These are phyloP conservation scores for Pistacia vera DNA, from an alignment of 345 rosid genomes.

Conservation along the genomic window DNA sequence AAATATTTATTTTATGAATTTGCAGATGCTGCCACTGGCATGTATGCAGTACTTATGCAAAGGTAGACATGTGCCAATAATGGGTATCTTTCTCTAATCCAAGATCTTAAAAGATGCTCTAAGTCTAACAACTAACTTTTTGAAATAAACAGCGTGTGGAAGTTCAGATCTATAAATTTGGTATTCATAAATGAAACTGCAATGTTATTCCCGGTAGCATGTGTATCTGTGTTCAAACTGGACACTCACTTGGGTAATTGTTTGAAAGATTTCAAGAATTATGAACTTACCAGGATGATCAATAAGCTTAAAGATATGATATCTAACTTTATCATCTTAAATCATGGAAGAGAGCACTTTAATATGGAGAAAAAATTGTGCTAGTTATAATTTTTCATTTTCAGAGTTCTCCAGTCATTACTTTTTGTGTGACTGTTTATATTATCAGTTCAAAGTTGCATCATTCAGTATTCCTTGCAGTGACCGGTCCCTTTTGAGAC, in stretches of 20 bases:
- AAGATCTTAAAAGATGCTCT: neutral
- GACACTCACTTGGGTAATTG: neutral
- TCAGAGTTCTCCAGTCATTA: neutral
- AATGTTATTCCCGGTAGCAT: conserved; percentile 1
- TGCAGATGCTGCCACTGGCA: conserved; percentile 92
- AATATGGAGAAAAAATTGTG: neutral
- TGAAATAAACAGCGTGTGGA: neutral
- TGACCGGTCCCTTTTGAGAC: conserved; percentile 61
- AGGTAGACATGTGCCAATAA: conserved; percentile 44
- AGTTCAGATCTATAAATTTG: neutral
- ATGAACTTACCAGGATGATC: neutral
- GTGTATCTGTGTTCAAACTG: neutral
- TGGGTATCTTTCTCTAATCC: neutral
- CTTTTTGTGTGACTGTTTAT: conserved; percentile 7
- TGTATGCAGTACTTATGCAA: conserved; percentile 76
- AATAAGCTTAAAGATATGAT: neutral
- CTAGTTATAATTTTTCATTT: neutral
- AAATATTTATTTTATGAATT: conserved; percentile 11
- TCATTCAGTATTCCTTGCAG: conserved; percentile 40
- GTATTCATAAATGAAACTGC: neutral
- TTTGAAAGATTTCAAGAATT: neutral
- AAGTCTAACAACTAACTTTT: neutral
- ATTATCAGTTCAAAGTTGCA: conserved; percentile 14
- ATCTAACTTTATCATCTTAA: neutral
- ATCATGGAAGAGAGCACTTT: neutral